phyloP scores from a whole-genome alignment of 1,139 yeast species.

The Pneumocystis oryctolagi region DNA sequence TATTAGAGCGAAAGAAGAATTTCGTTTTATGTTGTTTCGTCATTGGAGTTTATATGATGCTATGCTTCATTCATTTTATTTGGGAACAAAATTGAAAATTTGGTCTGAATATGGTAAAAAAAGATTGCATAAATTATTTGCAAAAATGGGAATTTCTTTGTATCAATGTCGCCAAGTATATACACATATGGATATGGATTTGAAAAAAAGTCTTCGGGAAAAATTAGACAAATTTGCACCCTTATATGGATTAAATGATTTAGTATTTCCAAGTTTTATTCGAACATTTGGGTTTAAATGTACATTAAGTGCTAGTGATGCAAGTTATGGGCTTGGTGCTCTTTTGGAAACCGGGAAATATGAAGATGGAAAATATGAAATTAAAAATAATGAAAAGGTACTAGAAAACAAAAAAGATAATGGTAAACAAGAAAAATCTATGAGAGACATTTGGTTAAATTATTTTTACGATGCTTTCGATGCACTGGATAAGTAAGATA shows the following conservation, averaged over 20 bases:
- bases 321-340: slow-evolving; percentile 78
- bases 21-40: slow-evolving; percentile 67
- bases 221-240: slow-evolving; percentile 60
- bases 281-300: slow-evolving; percentile 80
- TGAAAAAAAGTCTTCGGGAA: slow-evolving; percentile 57
- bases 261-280: slow-evolving; percentile 72
- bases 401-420: not conserved
- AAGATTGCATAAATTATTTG: slow-evolving; percentile 76
- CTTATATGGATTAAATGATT: slow-evolving; percentile 66
- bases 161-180: slow-evolving; percentile 82
- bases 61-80: slow-evolving; percentile 76
- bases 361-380: slow-evolving; percentile 7
- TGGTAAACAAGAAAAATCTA: slow-evolving; percentile 2
- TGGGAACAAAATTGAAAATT: slow-evolving; percentile 68
- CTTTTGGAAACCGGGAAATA: slow-evolving; percentile 41
- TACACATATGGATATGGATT: slow-evolving; percentile 72
- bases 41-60: slow-evolving; percentile 92
- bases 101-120: slow-evolving; percentile 92
- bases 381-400: not conserved
- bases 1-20: slow-evolving; percentile 63
- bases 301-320: slow-evolving; percentile 79
- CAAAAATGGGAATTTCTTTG: slow-evolving; percentile 87
- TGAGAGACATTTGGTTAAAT: slow-evolving; percentile 58
- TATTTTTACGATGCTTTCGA: slow-evolving; percentile 97
- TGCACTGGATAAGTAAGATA: slow-evolving; percentile 41